A percentile compares a stretch with the other conserved stretches of the same genome.
These are phyloP conservation scores for Rhinocladiella mackenziei DNA, from an alignment of 2,329 filamentous ascomycete species.

Conservation along the genomic window DNA sequence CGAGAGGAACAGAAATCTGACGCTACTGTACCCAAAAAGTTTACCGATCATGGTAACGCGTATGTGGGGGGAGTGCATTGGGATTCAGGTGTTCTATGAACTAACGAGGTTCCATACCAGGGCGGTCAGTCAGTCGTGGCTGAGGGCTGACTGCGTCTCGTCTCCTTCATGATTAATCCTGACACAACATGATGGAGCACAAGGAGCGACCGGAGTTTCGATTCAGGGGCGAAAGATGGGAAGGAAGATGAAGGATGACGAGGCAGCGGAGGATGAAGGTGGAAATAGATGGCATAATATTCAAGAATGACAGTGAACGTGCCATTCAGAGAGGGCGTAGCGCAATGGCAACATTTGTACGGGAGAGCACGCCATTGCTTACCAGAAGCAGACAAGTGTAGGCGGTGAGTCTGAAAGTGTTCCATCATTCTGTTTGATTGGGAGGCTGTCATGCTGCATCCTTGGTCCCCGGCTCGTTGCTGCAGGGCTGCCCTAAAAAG, in stretches of 20 bases:
- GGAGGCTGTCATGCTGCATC: too few species aligned
- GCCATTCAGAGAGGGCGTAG: background rate
- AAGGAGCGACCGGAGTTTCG: background rate
- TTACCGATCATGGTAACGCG: slow-evolving; percentile 20
- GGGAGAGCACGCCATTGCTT: slow-evolving; percentile 24
- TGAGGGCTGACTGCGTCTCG: background rate
- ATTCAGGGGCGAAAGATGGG: background rate
- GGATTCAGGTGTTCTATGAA: background rate
- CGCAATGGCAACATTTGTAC: slow-evolving; percentile 19
- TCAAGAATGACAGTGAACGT: slow-evolving; percentile 4
- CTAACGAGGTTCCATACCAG: slow-evolving; percentile 3
- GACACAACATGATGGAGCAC: background rate
- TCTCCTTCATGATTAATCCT: background rate
- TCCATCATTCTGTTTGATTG: too few species aligned
- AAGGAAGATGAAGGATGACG: slow-evolving; percentile 1
- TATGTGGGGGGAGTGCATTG: slow-evolving; percentile 19
- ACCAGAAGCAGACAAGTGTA: slow-evolving; percentile 16
- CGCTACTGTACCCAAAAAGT: slow-evolving; percentile 3
- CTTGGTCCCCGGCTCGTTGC: too few species aligned
- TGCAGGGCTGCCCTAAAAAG: too few species aligned
- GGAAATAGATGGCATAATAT: slow-evolving; percentile 2
- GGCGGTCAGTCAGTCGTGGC: slow-evolving; percentile 10
- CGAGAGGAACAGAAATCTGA: background rate
- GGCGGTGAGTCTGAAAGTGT: too few species aligned
- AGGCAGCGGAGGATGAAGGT: background rate